Conservation (phyloP, 1,139 yeast species). For the Protomyces macrosporus region DNA sequence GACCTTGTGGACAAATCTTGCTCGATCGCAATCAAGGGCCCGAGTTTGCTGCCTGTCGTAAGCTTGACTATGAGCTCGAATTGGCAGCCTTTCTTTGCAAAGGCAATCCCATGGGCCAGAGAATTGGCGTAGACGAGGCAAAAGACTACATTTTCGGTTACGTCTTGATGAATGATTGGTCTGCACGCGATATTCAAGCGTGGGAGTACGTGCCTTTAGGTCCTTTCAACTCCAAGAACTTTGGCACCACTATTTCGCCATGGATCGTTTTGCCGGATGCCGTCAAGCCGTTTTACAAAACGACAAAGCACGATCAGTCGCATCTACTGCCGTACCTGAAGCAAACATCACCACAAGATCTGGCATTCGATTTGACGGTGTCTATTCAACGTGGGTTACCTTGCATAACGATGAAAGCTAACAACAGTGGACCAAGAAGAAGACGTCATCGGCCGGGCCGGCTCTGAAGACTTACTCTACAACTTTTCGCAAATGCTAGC, state of each 20-base stretch:
- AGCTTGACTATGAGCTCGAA: conserved; percentile 35
- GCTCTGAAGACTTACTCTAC: conserved; percentile 32
- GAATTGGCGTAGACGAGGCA: conserved; percentile 34
- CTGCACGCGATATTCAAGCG: conserved; percentile 36
- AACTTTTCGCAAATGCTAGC: conserved; percentile 37
- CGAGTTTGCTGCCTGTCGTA: conserved; percentile 30
- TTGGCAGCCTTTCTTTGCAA: conserved; percentile 34
- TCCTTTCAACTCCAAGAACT: conserved; percentile 36
- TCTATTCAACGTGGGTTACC: not conserved
- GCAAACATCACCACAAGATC: not conserved
- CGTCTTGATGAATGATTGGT: conserved; percentile 37
- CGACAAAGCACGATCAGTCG: not conserved
- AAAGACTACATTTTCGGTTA: conserved; percentile 35
- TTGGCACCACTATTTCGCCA: conserved; percentile 35
- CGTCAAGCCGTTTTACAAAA: conserved; percentile 30
- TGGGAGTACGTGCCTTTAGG: conserved; percentile 37
- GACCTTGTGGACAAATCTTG: conserved; percentile 35
- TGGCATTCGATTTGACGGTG: not conserved
- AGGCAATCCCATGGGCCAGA: conserved; percentile 28
- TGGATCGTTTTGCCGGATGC: conserved; percentile 36
- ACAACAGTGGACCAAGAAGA: not conserved
- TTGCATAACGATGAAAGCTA: not conserved
- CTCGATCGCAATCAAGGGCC: conserved; percentile 29
- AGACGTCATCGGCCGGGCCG: not conserved
- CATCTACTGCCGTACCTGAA: conserved; percentile 14